Conservation (phyloP, 2,329 filamentous ascomycete species). For the Pseudogymnoascus sp. region DNA sequence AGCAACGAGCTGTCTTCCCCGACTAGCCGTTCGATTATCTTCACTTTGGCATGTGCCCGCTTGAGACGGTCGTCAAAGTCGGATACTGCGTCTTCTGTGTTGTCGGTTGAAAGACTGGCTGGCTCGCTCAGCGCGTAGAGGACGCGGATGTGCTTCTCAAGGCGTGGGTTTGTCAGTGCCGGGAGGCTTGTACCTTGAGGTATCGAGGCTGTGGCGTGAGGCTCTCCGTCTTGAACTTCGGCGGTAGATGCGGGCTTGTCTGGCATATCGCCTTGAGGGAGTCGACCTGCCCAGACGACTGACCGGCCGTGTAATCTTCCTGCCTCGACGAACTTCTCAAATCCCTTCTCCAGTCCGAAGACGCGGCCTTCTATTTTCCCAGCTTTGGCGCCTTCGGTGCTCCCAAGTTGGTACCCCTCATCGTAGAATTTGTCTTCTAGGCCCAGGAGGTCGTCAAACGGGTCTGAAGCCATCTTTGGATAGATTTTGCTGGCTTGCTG, state of each 20-base stretch:
- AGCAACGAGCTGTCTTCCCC: conserved; percentile 36
- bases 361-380: conserved; percentile 82
- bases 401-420: conserved; percentile 70
- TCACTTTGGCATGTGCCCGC: conserved; percentile 72
- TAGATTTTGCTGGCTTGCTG: background rate
- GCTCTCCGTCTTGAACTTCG: conserved; percentile 22
- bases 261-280: conserved; percentile 31
- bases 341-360: conserved; percentile 86
- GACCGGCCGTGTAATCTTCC: conserved; percentile 71
- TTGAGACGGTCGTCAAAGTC: conserved; percentile 88
- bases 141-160: conserved; percentile 67
- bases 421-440: conserved; percentile 66
- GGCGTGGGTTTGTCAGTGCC: conserved; percentile 49
- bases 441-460: conserved; percentile 40
- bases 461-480: conserved; percentile 19
- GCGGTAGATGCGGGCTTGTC: conserved; percentile 4
- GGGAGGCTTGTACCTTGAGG: conserved; percentile 31
- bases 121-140: conserved; percentile 74
- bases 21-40: conserved; percentile 69
- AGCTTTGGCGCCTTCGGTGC: conserved; percentile 64
- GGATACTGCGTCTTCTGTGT: conserved; percentile 79
- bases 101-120: conserved; percentile 66
- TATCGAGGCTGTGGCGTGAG: conserved; percentile 18
- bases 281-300: conserved; percentile 72
- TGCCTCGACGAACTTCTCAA: conserved; percentile 80